A percentile compares a stretch with the other conserved stretches of the same genome.
Evolutionary conservation across 2,329 filamentous ascomycete genomes (phyloP).

Genomic region (Apiospora arundinis): DNA sequence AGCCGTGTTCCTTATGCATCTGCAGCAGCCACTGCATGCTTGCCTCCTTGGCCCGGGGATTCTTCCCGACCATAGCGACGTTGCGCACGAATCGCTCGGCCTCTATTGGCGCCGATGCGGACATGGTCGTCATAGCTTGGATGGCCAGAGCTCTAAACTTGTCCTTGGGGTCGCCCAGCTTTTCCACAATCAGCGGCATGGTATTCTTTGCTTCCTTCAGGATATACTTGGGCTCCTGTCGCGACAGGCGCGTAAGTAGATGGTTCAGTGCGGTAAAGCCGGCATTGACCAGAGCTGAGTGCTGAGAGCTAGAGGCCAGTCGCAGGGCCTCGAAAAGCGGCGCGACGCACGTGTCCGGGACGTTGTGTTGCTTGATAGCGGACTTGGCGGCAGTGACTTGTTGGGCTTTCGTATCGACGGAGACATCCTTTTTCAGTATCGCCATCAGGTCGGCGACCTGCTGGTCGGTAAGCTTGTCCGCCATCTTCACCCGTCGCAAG

Average conservation of each 20-base stretch:
- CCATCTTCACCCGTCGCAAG: constrained; percentile 45
- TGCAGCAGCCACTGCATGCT: constrained; percentile 84
- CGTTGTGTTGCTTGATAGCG: constrained; percentile 89
- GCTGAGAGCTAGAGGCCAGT: constrained; percentile 75
- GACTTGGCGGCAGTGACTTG: constrained; percentile 80
- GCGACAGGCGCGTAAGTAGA: constrained; percentile 81
- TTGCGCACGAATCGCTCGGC: constrained; percentile 84
- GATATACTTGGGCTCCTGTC: constrained; percentile 80
- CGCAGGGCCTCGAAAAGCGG: constrained; percentile 84
- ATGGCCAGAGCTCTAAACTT: constrained; percentile 78
- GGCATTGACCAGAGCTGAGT: constrained; percentile 78
- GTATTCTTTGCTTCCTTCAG: constrained; percentile 74
- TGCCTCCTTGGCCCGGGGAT: constrained; percentile 82
- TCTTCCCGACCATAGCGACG: constrained; percentile 78
- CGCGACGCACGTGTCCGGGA: constrained; percentile 75
- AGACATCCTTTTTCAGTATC: constrained; percentile 65
- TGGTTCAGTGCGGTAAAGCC: constrained; percentile 90
- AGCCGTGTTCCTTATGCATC: constrained; percentile 81
- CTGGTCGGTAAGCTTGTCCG: constrained; percentile 64
- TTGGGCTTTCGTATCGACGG: constrained; percentile 73
- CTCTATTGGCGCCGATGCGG: constrained; percentile 70
- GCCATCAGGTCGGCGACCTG: constrained; percentile 61
- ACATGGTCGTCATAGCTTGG: constrained; percentile 80
- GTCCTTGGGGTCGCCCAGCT: constrained; percentile 87
- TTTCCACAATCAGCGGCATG: constrained; percentile 79